Base-by-base conservation (phyloP, 202 grass and related monocot species). In the Tripidium arundinaceum region DNA sequence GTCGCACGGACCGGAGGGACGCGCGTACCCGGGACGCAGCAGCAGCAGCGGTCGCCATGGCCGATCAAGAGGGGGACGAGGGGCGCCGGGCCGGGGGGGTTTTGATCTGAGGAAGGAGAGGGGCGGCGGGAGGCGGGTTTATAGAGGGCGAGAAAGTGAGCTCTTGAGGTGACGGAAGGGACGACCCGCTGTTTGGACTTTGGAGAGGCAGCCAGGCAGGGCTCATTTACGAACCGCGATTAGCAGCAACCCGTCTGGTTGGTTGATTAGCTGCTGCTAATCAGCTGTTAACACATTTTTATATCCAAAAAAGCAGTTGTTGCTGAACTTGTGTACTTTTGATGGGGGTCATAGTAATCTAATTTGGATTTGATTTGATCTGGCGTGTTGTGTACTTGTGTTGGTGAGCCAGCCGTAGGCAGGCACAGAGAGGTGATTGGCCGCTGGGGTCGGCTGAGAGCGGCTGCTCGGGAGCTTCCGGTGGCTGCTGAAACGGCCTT, bases 1-100 rank as follows among this genome's bases (percentile, higher is more conserved):
- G 42, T 5, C 18, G 8, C 33, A 19, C 3, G 28, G 70, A n/a
- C 7, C 22, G 16, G 61, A n/a, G 12, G 52, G 37, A 25, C 59
- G 42, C 22, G 52, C 74, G 66, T 31, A 98, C 96, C 92, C 80
- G 80, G 34, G 88, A 84, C 75, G 86, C 87, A 18, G 88, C 75
- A 68, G n/a, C n/a, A n/a, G 84, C 79, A 49, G 84, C 83, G 61
- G 87, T 84, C 55, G 88, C 88, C 96, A 99, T 99, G 79, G 66
- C 28, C 52, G 79, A 69, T 67, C 16, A 28, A 1, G 41, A 54
- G 47, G 0, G 9, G 52, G 2, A 2, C 9, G 15, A 18, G 16
- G 5, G 65, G 7, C 36, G 49, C 57, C 0, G 15, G 24, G 24
- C 11, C 10, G 12, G 16, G 5, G 21, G 57, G 75, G 43, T 68